Percentiles rank a stretch among this genome's conserved stretches.
phyloP scores from a whole-genome alignment of 2,329 filamentous ascomycete genomes.

The Xylaria sp. region DNA sequence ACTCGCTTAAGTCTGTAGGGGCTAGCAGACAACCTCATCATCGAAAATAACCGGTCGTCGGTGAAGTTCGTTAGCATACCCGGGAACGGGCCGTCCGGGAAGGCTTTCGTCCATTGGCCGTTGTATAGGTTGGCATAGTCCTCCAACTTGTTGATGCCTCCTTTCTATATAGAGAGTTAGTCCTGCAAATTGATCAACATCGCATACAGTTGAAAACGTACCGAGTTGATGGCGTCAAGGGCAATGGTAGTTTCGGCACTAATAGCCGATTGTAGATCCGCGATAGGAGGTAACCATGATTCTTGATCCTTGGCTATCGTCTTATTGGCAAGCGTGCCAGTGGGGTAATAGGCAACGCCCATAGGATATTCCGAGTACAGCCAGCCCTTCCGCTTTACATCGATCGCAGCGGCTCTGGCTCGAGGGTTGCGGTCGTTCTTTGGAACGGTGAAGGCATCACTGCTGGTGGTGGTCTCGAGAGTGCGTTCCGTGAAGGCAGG shows the following conservation, averaged over 20 bases:
- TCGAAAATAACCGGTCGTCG: constrained; percentile 59
- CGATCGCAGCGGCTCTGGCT: constrained; percentile 31
- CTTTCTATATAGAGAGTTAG: constrained; percentile 29
- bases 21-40: constrained; percentile 58
- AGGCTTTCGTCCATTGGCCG: constrained; percentile 53
- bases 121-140: constrained; percentile 57
- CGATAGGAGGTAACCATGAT: constrained; percentile 33
- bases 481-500: constrained; percentile 29
- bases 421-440: constrained; percentile 29
- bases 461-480: constrained; percentile 22
- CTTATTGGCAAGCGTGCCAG: constrained; percentile 32
- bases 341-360: constrained; percentile 36
- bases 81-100: constrained; percentile 51
- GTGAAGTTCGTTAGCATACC: constrained; percentile 59
- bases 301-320: constrained; percentile 34
- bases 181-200: neutral
- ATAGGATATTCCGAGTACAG: constrained; percentile 29
- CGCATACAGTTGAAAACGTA: neutral
- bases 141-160: constrained; percentile 42
- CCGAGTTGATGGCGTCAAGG: constrained; percentile 26
- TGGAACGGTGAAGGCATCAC: constrained; percentile 22
- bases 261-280: constrained; percentile 13
- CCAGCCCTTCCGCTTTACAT: constrained; percentile 34
- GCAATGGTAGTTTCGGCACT: constrained; percentile 11
- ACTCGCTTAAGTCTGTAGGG: constrained; percentile 55